A percentile compares a stretch with the other conserved stretches of the same genome.
Evolutionary conservation across 352 stramenopile genomes (phyloP).

Genomic region (Phytophthora cryptogea): DNA sequence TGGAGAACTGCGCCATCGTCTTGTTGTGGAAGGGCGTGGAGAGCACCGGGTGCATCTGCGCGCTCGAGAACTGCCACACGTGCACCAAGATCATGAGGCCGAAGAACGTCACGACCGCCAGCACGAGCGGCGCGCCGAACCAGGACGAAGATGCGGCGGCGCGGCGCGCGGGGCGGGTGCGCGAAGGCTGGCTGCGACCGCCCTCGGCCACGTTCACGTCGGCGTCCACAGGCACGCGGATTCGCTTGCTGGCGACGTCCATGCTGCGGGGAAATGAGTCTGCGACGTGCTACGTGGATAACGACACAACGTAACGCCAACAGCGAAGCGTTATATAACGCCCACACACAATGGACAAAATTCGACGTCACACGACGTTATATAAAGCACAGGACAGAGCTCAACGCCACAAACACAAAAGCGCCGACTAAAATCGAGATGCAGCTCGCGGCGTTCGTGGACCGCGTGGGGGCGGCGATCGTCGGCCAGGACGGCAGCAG

Average conservation of each 20-base stretch:
- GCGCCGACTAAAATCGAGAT: not conserved
- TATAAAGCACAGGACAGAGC: no score
- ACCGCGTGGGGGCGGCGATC: slow-evolving; percentile 60
- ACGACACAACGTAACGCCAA: no score
- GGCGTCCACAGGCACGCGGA: slow-evolving; percentile 25
- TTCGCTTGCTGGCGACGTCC: slow-evolving; percentile 34
- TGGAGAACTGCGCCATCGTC: slow-evolving; percentile 82
- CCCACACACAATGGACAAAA: not conserved
- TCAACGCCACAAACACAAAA: no score
- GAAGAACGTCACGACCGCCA: slow-evolving; percentile 55
- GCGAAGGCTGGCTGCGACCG: slow-evolving; percentile 2
- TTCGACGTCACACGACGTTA: no score
- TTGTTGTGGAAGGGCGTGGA: slow-evolving; percentile 75
- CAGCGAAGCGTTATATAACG: not conserved
- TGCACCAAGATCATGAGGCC: slow-evolving; percentile 60
- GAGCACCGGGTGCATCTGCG: slow-evolving; percentile 45
- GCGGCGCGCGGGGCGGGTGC: slow-evolving; percentile 8
- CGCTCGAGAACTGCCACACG: slow-evolving; percentile 69
- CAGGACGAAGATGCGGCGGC: slow-evolving; percentile 27
- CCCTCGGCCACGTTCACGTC: slow-evolving; percentile 25
- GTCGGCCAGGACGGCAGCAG: slow-evolving; percentile 46
- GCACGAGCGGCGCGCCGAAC: slow-evolving; percentile 47
- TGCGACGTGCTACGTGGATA: no score
- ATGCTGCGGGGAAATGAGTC: slow-evolving; percentile 9
- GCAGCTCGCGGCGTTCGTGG: slow-evolving; percentile 65